These are phyloP conservation scores for Lipomyces kockii DNA, from an alignment of 805 yeast genomes.

Conservation along the genomic window DNA sequence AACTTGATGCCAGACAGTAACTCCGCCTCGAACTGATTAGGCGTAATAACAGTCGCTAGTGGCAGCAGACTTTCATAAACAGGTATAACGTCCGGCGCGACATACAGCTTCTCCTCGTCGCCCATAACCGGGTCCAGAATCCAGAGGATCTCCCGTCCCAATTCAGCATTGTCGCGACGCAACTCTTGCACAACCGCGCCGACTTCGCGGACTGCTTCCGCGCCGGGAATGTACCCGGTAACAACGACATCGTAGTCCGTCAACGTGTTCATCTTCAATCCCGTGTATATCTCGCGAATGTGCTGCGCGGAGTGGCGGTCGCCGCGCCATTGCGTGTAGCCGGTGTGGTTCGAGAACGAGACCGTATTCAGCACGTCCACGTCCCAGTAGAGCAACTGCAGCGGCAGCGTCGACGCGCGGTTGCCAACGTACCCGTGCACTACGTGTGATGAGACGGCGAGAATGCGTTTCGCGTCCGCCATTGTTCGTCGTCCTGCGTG, in stretches of 20 bases:
- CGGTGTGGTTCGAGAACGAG: slow-evolving; percentile 90
- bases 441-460: slow-evolving; percentile 85
- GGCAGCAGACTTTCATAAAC: slow-evolving; percentile 56
- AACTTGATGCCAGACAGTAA: slow-evolving; percentile 62
- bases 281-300: slow-evolving; percentile 57
- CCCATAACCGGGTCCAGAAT: slow-evolving; percentile 91
- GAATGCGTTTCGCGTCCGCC: slow-evolving; percentile 41
- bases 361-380: slow-evolving; percentile 89
- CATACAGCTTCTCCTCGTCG: slow-evolving; percentile 84
- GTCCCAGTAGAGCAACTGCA: slow-evolving; percentile 88
- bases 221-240: slow-evolving; percentile 79
- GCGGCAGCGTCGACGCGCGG: slow-evolving; percentile 85
- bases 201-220: slow-evolving; percentile 58
- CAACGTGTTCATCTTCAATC: slow-evolving; percentile 56
- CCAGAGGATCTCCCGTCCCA: slow-evolving; percentile 50
- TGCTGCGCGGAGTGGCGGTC: slow-evolving; percentile 53
- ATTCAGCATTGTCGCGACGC: slow-evolving; percentile 40
- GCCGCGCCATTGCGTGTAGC: slow-evolving; percentile 54
- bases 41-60: slow-evolving; percentile 68
- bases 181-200: slow-evolving; percentile 50
- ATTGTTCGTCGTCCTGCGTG: neutral
- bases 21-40: slow-evolving; percentile 90
- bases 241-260: slow-evolving; percentile 64
- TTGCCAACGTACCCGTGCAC: slow-evolving; percentile 96
- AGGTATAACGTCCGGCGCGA: slow-evolving; percentile 61